Percentiles rank a stretch among this genome's conserved stretches.
phyloP scores from a whole-genome alignment of 352 stramenopile genomes.

The Globisporangium irregulare region DNA sequence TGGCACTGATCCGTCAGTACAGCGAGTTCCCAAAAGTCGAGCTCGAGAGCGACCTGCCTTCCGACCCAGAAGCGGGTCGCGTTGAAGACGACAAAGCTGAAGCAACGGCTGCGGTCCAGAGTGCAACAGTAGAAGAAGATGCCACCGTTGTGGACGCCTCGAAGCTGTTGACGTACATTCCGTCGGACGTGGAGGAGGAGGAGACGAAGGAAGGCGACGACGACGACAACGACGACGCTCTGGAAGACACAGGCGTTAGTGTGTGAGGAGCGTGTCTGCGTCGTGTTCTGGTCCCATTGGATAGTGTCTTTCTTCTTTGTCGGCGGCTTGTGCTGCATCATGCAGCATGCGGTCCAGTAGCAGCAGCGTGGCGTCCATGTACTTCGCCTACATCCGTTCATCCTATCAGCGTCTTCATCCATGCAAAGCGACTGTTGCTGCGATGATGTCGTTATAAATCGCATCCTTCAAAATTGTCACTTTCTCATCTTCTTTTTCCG shows the following conservation, averaged over 20 bases:
- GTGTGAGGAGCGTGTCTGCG: neutral
- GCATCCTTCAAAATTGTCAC: neutral
- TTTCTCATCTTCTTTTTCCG: neutral
- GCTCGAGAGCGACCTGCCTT: slow-evolving; percentile 15
- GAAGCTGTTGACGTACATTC: neutral
- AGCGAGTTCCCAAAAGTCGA: slow-evolving; percentile 6
- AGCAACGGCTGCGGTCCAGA: neutral
- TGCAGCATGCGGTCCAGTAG: neutral
- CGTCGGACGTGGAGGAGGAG: slow-evolving; percentile 7
- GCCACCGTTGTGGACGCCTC: neutral
- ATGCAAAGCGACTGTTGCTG: neutral
- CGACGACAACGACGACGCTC: neutral
- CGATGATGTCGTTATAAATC: neutral
- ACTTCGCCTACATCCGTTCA: neutral
- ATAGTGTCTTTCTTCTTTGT: neutral
- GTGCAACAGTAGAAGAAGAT: neutral
- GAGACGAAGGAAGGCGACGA: slow-evolving; percentile 1
- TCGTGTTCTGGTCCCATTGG: neutral
- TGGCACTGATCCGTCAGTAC: slow-evolving; percentile 19
- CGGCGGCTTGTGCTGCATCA: neutral
- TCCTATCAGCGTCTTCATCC: neutral
- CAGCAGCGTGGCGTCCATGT: neutral
- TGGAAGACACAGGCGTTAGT: neutral
- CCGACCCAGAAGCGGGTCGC: neutral
- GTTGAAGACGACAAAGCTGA: neutral